Base-by-base conservation (phyloP, 257 asterid genomes). In the Mentha longifolia region DNA sequence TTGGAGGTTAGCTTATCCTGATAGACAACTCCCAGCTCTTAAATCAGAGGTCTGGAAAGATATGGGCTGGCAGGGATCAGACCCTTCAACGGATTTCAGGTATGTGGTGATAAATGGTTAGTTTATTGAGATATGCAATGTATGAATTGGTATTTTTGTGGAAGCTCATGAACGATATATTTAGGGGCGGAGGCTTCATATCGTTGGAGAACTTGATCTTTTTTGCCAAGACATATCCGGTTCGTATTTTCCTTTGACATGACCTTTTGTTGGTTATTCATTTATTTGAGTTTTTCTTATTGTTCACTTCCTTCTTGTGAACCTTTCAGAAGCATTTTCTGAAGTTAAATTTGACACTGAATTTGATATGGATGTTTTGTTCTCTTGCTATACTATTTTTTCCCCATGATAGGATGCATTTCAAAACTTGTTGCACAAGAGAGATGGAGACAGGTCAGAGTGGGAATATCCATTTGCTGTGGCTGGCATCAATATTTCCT, bases 381-480 rank as follows among this genome's bases (percentile, higher is more conserved):
- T 33, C 55, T 45, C 51, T 9, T 67, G 37, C 65, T 64, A 72
- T 46, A 3, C 50, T 43, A 6, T 31, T 58, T 39, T n/a, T 73
- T 13, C 54, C 66, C 19, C 60, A 28, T 65, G 43, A 68, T 78
- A 94, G 99, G 97, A 85, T 71, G 84, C 91, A 13, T 94, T 87
- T 75, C 93, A 86, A 69, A 80, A 80, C 70, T 73, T 94, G 82
- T 85, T 94, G 85, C 81, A 94, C 77, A 94, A 94, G 80, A 81
- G 89, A 89, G 88, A 81, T 41, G 99, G 99, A 72, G 80, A 80
- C 65, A 85, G 99, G 78, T 88, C 99, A 42, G 92, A 88, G 35
- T 94, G 97, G 99, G 99, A 94, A 82, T 94, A 94, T 84, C 99
- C 99, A 17, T 94, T 94, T 60, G 98, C 99, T 65, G 98, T 94